Base-by-base conservation (phyloP, 371 early-diverging fungal species). In the Mucor mucedo region DNA sequence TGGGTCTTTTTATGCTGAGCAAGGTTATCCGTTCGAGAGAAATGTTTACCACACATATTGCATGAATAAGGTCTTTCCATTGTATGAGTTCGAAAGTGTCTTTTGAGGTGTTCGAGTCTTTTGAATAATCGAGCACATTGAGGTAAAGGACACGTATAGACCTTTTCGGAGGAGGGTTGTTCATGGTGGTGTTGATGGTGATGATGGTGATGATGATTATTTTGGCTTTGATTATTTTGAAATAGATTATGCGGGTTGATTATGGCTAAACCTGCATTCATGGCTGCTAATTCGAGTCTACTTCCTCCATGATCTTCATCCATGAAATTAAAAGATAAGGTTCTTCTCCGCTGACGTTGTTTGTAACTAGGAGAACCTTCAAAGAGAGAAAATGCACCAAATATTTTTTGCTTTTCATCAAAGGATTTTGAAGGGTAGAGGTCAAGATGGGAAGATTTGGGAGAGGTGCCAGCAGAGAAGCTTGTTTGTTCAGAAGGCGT, bases 1-100 rank as follows among this genome's bases (percentile, higher is more conserved):
- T 93, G 94, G 4, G 93, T 92, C 73, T 91, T 90, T 52, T 88
- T 83, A 70, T 94, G 95, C 50, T 92, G 93, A 49, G 89, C 88
- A 54, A 94, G 77, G 38, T 93, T 93, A 62, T 94, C 95, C 57
- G 88, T 88, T 29, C 95, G 82, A 10, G 93, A 89, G 67, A 94
- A 94, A n/a, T 80, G 78, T 70, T 93, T 93, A 48, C 84, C 84
- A 76, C 95, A 95, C 14, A 80, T 75, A 32, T 76, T 79, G 66
- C 93, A 93, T 14, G 84, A 75, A 60, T 90, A 92, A 41, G 91
- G 92, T 9, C 87, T 81, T 60, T 89, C 89, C 69, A 89, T 82
- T 6, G 91, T 91, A 66, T 94, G 94, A 16, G 89, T 89, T 39
- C 92, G 83, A 66, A 88, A 76, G 66, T 94, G 95, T 14, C 96